Percentiles rank a stretch among this genome's conserved stretches.
Evolutionary conservation across 2,329 filamentous ascomycete species (phyloP).

Genomic region (Colletotrichum sp.): DNA sequence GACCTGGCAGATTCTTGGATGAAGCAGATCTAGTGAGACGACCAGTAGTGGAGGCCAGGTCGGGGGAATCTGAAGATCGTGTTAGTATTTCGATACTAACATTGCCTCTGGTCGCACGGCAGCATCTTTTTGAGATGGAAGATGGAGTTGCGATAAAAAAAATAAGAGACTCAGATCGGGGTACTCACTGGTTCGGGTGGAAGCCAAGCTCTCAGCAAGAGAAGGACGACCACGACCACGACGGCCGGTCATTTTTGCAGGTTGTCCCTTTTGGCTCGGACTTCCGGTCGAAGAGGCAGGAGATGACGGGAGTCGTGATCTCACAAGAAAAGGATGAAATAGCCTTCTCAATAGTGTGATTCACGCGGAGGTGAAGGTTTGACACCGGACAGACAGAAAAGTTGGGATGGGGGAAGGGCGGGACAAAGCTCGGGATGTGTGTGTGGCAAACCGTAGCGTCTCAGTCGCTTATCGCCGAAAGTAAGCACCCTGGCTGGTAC

Average conservation of each 20-base stretch:
- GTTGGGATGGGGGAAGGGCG: conserved; percentile 15
- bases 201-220: conserved; percentile 7
- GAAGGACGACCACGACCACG: conserved; percentile 5
- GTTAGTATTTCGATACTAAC: background rate
- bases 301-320: background rate
- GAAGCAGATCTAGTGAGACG: conserved; percentile 21
- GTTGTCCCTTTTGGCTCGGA: background rate
- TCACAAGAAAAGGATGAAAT: background rate
- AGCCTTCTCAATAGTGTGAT: background rate
- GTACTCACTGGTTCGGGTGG: conserved; percentile 7
- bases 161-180: background rate
- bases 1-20: conserved; percentile 7
- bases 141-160: background rate
- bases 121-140: background rate
- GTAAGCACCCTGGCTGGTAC: background rate
- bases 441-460: conserved; percentile 8
- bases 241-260: conserved; percentile 1
- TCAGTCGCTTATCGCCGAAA: conserved; percentile 13
- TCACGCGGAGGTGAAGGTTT: background rate
- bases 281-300: background rate
- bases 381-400: background rate
- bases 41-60: background rate
- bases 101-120: background rate
- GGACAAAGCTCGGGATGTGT: conserved; percentile 18
- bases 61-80: background rate